phyloP scores from a whole-genome alignment of 441 rosid genomes.

The Erodium moschatum region DNA sequence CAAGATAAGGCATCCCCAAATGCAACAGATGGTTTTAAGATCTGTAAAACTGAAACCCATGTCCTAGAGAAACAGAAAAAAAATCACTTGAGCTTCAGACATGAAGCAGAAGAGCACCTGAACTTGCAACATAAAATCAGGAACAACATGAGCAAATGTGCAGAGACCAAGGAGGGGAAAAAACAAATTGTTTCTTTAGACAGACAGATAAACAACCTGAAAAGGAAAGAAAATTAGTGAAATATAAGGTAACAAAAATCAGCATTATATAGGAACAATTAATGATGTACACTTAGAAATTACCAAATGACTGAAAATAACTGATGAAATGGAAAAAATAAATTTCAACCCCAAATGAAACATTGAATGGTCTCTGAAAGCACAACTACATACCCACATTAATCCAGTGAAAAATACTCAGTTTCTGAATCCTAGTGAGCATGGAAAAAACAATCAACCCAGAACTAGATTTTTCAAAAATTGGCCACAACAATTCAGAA shows the following conservation, averaged over 20 bases:
- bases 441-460: not conserved
- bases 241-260: not conserved
- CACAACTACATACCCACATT: not conserved
- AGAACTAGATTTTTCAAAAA: not conserved
- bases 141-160: not conserved
- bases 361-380: not conserved
- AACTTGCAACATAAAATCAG: not conserved
- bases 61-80: no score
- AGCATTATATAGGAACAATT: not conserved
- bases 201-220: no score
- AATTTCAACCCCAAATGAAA: not conserved
- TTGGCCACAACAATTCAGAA: constrained; percentile 6
- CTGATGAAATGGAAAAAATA: not conserved
- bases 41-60: not conserved
- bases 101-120: not conserved
- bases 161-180: no score
- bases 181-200: not conserved
- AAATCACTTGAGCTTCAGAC: not conserved
- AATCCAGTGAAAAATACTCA: not conserved
- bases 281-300: not conserved
- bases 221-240: no score
- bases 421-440: not conserved
- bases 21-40: not conserved
- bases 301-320: not conserved
- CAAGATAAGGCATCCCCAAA: not conserved